Conservation (phyloP, 2,329 filamentous ascomycete species). For the Aspergillus sp. region DNA sequence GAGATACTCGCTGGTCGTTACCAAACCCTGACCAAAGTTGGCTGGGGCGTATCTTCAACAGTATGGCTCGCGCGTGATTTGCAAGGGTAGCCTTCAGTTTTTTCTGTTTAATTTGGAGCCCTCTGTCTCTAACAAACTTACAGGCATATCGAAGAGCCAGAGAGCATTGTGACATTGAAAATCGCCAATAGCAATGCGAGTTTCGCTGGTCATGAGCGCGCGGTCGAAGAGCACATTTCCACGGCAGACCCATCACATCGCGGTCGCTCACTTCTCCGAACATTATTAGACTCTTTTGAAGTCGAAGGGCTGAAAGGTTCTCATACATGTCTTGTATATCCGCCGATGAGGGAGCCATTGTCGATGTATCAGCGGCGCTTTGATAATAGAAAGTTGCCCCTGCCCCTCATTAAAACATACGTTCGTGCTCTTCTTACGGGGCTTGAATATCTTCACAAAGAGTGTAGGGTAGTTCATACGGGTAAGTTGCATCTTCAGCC, state of each 20-base stretch:
- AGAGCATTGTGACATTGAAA: conserved; percentile 29
- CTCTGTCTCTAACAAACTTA: conserved; percentile 24
- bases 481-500: conserved; percentile 26
- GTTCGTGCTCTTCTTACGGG: conserved; percentile 39
- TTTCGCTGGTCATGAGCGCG: conserved; percentile 27
- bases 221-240: conserved; percentile 36
- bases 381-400: conserved; percentile 28
- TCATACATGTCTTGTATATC: conserved; percentile 40
- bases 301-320: conserved; percentile 29
- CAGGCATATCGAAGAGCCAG: conserved; percentile 26
- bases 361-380: conserved; percentile 36
- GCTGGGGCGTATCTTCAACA: conserved; percentile 42
- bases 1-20: conserved; percentile 39
- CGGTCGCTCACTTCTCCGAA: conserved; percentile 35
- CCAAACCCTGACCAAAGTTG: conserved; percentile 43
- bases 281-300: conserved; percentile 36
- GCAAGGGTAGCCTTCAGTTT: conserved; percentile 24
- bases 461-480: conserved; percentile 44
- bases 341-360: conserved; percentile 40
- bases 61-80: conserved; percentile 33
- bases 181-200: conserved; percentile 27
- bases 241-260: conserved; percentile 32
- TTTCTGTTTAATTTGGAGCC: conserved; percentile 16
- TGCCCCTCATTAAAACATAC: conserved; percentile 35
- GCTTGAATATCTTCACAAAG: conserved; percentile 45